These are phyloP conservation scores for Wickerhamiella pararugosa DNA, from an alignment of 1,139 yeast genomes.

Conservation along the genomic window DNA sequence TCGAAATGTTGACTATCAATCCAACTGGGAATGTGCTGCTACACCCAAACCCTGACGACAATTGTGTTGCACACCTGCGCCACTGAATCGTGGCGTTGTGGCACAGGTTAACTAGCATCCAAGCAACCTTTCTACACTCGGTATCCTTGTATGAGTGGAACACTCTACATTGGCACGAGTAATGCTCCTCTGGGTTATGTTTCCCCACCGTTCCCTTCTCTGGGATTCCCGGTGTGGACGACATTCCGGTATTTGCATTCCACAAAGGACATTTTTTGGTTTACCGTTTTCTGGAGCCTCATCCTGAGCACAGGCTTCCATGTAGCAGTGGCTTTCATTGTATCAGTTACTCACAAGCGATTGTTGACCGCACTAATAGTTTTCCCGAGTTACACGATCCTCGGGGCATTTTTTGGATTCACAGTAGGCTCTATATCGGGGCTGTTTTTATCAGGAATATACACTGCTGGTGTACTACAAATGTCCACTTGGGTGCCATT, in stretches of 20 bases:
- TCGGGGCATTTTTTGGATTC: conserved; percentile 18
- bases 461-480: conserved; percentile 50
- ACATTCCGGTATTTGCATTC: conserved; percentile 46
- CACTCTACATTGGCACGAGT: conserved; percentile 13
- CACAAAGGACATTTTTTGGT: conserved; percentile 64
- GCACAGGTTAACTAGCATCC: too few species aligned
- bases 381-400: conserved; percentile 22
- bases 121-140: too few species aligned
- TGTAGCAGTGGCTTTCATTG: conserved; percentile 47
- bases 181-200: conserved; percentile 63
- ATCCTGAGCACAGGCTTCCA: conserved; percentile 47
- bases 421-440: conserved; percentile 62
- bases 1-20: too few species aligned
- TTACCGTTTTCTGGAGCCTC: conserved; percentile 70
- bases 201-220: conserved; percentile 67
- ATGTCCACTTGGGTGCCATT: conserved; percentile 94
- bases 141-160: conserved; percentile 6
- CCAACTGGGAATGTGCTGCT: too few species aligned
- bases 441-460: conserved; percentile 48
- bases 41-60: too few species aligned
- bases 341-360: conserved; percentile 37
- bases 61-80: too few species aligned
- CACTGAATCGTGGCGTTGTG: too few species aligned
- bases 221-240: conserved; percentile 42
- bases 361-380: conserved; percentile 30